Evolutionary conservation across 768 basidiomycete species (phyloP), one percentile per base, ranked within the genome.

Genomic region (Pulveroboletus ravenelii): DNA sequence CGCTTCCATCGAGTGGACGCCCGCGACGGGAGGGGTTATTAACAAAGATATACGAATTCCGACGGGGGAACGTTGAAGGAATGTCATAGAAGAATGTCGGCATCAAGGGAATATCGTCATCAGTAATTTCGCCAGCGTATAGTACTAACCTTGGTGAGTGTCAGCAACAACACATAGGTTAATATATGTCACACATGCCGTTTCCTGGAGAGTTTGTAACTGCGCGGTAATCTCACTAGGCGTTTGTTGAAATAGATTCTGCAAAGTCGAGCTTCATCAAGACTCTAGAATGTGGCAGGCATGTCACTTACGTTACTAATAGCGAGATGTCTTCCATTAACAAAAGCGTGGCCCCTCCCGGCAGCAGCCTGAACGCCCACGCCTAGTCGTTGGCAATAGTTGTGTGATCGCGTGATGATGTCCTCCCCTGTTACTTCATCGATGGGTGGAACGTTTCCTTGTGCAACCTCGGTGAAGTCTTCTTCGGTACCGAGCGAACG

Each of bases 1-100:
- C 27, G 20, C 8, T 48, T 15, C 45, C 52, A 17, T 51, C 54
- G 9, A 39, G 48, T 6, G 49, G 17, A 27, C 42, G 61, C 10
- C 52, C 64, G 6, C 27, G 47, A 20, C 53, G 42, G 18, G 74
- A 74, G 3, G 74, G 61, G 30, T 70, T 72, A 5, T 73, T 61
- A 0, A 85, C 81, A 59, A 82, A 80, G 47, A 97, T 83, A 62
- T 87, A 81, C 25, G 69, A 73, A 66, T 92, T 97, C n/a, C 96
- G 72, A 10, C 85, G 77, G 48, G 76, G 72, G 37, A 74, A 74
- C 0, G 89, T 82, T 0, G 79, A 80, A 1, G 93, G 89, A 6
- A 93, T 77, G 59, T 95, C 91, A 62, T 95, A 97, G 71, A 97
- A 98, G 70, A 89, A 93, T 13, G 76, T 85, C 29, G 79, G 69